A percentile compares a stretch with the other conserved stretches of the same genome.
Evolutionary conservation across 257 asterid genomes (phyloP).

Genomic region (Solanum lignicaule): DNA sequence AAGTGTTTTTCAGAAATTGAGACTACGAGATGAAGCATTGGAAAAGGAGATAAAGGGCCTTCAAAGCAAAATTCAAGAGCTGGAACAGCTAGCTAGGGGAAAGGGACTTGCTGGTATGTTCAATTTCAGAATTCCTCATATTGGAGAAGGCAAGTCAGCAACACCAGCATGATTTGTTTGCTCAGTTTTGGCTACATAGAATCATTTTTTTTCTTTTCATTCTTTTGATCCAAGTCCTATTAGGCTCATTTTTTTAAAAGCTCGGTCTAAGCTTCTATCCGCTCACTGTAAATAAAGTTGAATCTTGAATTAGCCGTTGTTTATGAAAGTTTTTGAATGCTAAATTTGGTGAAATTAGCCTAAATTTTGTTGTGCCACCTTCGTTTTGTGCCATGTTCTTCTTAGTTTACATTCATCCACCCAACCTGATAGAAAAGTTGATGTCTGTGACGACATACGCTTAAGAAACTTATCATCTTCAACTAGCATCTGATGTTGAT

Average conservation of each 20-base stretch:
- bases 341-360: not conserved
- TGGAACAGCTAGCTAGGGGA: conserved; percentile 32
- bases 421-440: not conserved
- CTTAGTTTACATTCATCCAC: not conserved
- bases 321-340: not conserved
- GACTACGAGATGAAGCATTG: conserved; percentile 29
- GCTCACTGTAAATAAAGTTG: not conserved
- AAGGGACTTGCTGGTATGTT: conserved; percentile 33
- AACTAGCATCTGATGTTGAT: not conserved
- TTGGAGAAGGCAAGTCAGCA: conserved; percentile 18
- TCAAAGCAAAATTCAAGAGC: conserved; percentile 23
- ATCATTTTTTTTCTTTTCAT: not conserved
- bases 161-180: conserved; percentile 5
- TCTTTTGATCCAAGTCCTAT: conserved; percentile 1
- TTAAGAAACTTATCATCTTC: not conserved
- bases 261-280: not conserved
- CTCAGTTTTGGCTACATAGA: not conserved
- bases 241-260: not conserved
- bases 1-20: conserved; percentile 19
- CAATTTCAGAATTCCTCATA: conserved; percentile 13
- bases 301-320: not conserved
- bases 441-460: not conserved
- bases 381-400: not conserved
- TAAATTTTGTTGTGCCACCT: not conserved
- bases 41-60: conserved; percentile 23